Evolutionary conservation across 352 stramenopile species (phyloP).

Genomic region (Phytopythium chamaehyphon): DNA sequence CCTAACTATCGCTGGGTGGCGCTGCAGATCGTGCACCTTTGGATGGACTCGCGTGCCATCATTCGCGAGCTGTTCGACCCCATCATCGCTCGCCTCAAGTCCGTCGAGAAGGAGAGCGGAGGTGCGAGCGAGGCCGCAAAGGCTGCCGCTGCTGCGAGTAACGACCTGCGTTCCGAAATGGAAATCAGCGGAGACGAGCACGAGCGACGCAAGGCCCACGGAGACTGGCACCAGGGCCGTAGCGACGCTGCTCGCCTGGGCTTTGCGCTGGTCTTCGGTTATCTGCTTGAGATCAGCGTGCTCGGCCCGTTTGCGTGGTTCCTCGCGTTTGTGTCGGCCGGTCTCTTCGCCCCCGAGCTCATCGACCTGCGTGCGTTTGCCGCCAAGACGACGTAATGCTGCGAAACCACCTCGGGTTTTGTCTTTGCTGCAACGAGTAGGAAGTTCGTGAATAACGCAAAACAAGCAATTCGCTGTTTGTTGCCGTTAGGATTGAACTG

Average conservation of each 20-base stretch:
- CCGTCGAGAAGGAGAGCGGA: slow-evolving; percentile 19
- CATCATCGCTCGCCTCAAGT: slow-evolving; percentile 62
- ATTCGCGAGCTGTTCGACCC: slow-evolving; percentile 69
- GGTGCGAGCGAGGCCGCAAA: slow-evolving; percentile 4
- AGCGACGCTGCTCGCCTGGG: slow-evolving; percentile 68
- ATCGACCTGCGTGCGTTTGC: slow-evolving; percentile 85
- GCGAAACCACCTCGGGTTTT: no score
- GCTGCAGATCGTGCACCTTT: slow-evolving; percentile 50
- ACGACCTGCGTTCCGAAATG: slow-evolving; percentile 27
- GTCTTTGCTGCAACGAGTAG: no score
- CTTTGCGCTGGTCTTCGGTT: slow-evolving; percentile 61
- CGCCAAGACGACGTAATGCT: not conserved
- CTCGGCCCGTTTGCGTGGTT: slow-evolving; percentile 72
- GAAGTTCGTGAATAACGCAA: no score
- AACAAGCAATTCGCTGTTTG: no score
- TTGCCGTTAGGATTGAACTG: no score
- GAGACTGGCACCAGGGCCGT: slow-evolving; percentile 49
- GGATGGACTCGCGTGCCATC: slow-evolving; percentile 60
- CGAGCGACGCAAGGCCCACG: slow-evolving; percentile 18
- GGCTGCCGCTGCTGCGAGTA: slow-evolving; percentile 16
- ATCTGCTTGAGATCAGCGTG: slow-evolving; percentile 52
- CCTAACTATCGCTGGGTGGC: slow-evolving; percentile 32
- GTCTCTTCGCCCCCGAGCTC: slow-evolving; percentile 56
- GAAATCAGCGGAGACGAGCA: slow-evolving; percentile 22
- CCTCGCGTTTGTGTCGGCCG: slow-evolving; percentile 54